These are phyloP conservation scores for Saccharomyces pastorianus DNA, from an alignment of 1,139 yeast genomes.

Conservation along the genomic window DNA sequence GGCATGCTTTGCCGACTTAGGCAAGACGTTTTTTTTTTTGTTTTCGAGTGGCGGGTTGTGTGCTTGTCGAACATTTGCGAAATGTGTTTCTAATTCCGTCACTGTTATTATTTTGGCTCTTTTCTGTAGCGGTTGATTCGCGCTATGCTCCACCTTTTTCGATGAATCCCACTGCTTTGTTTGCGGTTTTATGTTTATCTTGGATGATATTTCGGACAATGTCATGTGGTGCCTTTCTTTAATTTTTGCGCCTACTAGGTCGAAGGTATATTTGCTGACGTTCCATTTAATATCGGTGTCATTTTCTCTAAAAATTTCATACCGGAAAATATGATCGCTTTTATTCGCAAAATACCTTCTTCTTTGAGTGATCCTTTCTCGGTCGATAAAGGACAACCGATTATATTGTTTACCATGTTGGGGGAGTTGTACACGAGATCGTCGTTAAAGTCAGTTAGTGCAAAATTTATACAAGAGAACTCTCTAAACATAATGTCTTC, in stretches of 20 bases:
- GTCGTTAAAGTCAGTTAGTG: constrained; percentile 55
- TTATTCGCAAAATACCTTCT: constrained; percentile 32
- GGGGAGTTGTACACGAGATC: constrained; percentile 29
- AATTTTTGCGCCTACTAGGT: not conserved
- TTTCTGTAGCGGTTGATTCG: not conserved
- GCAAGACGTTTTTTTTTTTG: not conserved
- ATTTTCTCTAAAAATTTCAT: constrained; percentile 28
- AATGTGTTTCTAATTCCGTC: not conserved
- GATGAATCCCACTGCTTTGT: not conserved
- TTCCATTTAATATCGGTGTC: constrained; percentile 29
- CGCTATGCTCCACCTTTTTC: not conserved
- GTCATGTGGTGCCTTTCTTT: not conserved
- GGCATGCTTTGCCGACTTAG: not conserved
- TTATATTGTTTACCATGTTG: constrained; percentile 21
- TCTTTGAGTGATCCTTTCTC: constrained; percentile 12
- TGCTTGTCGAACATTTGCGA: not conserved
- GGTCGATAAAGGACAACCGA: constrained; percentile 22
- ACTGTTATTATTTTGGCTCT: not conserved
- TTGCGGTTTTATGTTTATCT: not conserved
- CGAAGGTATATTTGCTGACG: not conserved
- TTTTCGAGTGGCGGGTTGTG: not conserved
- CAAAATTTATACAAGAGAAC: constrained; percentile 44
- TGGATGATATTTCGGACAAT: not conserved
- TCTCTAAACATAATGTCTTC: constrained; percentile 59
- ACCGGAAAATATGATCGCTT: constrained; percentile 33